Evolutionary conservation across 2,329 filamentous ascomycete genomes (phyloP), one percentile per base, ranked within the genome.

Genomic region (Colletotrichum ledebouriae): DNA sequence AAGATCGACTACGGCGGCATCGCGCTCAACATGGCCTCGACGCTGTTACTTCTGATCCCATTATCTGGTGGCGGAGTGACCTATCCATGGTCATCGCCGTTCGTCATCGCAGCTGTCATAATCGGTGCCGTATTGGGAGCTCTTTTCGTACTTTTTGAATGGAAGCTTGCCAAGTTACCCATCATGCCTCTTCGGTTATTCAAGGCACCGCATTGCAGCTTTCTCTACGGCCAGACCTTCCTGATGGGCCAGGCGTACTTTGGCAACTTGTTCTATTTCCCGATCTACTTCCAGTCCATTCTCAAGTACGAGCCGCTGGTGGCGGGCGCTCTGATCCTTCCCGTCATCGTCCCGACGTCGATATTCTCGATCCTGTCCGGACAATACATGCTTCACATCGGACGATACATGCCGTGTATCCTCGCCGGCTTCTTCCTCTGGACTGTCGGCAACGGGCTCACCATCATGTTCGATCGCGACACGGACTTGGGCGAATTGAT

Each of bases 391-490:
- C 71, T 74, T 3, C 71, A 75, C 6, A 34, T 70, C 2, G 73
- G 75, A 4, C 71, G 73, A 6, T 79, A 79, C 56, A 76, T 76
- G 68, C 70, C 61, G 1, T 73, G 74, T 37, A 72, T 79, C 25
- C 69, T 75, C 37, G 71, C 53, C 7, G 80, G 80, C 2, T 81
- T 78, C 58, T 63, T 71, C 1, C 65, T 80, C 1, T 81, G 79
- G 78, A 76, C 77, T 0, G 61, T 81, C 2, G 79, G 78, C 9
- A 73, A 74, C 17, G 78, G 78, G 2, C 71, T 79, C 9, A 73
- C 72, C 11, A 63, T 76, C 12, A 52, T 77, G 6, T 73, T 76
- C 39, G 70, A 71, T 57, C 66, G 72, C 3, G 61, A 72, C 5
- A 78, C 77, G 1, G 60, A 61, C 0, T 63, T 77, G 0, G 75